Conservation (phyloP, 1,284 basidiomycete genomes). For the Boletus sp. region DNA sequence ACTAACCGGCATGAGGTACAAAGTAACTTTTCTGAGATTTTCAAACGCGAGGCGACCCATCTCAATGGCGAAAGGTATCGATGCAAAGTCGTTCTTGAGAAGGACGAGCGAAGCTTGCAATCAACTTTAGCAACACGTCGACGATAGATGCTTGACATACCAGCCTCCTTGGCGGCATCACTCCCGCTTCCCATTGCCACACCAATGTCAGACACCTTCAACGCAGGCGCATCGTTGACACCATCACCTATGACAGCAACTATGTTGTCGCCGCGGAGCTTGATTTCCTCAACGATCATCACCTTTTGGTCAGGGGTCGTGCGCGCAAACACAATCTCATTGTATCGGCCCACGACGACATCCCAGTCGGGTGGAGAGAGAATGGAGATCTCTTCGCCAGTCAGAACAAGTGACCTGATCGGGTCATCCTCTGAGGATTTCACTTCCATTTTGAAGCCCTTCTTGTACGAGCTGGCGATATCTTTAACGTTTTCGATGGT, state of each 20-base stretch:
- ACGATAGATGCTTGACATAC: constrained; percentile 23
- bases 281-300: constrained; percentile 59
- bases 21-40: constrained; percentile 54
- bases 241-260: constrained; percentile 63
- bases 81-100: constrained; percentile 43
- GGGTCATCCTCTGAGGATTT: constrained; percentile 37
- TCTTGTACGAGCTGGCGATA: constrained; percentile 29
- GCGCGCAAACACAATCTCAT: constrained; percentile 64
- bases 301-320: constrained; percentile 66
- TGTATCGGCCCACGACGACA: constrained; percentile 48
- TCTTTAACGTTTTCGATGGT: constrained; percentile 41
- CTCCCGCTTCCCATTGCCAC: constrained; percentile 87
- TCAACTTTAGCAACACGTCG: neutral
- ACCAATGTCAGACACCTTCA: constrained; percentile 86
- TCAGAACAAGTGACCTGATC: constrained; percentile 45
- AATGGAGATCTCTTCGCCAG: constrained; percentile 49
- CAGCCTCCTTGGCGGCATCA: constrained; percentile 77
- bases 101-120: constrained; percentile 34
- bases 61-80: constrained; percentile 45
- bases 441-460: constrained; percentile 40
- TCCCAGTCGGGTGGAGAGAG: constrained; percentile 55
- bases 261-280: constrained; percentile 47
- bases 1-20: constrained; percentile 46
- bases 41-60: constrained; percentile 62
- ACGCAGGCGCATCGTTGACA: constrained; percentile 58